phyloP scores from a whole-genome alignment of 305 asterid species.

The Solanum hybrid region DNA sequence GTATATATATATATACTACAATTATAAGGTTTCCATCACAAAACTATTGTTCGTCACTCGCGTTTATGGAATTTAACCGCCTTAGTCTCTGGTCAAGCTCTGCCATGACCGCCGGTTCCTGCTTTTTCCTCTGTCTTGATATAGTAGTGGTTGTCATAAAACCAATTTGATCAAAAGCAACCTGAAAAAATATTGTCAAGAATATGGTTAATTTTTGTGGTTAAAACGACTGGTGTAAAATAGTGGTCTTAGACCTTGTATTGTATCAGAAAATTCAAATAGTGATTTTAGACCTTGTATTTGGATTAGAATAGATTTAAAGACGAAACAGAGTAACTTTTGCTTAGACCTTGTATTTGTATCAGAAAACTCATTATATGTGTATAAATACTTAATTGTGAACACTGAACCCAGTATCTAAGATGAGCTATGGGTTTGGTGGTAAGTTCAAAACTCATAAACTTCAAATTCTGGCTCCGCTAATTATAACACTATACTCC shows the following conservation, averaged over 20 bases:
- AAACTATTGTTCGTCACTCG: conserved; percentile 10
- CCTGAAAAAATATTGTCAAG: conserved; percentile 24
- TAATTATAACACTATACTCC: not conserved
- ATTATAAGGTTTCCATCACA: not conserved
- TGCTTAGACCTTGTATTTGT: not conserved
- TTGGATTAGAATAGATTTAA: not conserved
- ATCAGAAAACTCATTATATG: not conserved
- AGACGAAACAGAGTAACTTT: not conserved
- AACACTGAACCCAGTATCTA: not conserved
- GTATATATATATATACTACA: conserved; percentile 1
- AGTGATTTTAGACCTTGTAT: not conserved
- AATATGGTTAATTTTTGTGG: not conserved
- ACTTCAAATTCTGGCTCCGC: not conserved
- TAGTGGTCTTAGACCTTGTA: not conserved
- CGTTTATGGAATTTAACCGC: conserved; percentile 47
- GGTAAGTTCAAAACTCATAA: not conserved
- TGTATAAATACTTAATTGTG: not conserved
- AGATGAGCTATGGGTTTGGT: not conserved
- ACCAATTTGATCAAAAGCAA: conserved; percentile 79
- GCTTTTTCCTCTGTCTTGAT: conserved; percentile 90
- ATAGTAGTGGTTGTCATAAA: conserved; percentile 65
- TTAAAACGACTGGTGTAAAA: not conserved
- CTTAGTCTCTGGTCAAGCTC: conserved; percentile 83
- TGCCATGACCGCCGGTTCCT: conserved; percentile 94
- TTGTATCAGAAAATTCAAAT: not conserved